A percentile compares a stretch with the other conserved stretches of the same genome.
Conservation (phyloP, 1,139 yeast genomes). For the Yamadazyma diddensiae region DNA sequence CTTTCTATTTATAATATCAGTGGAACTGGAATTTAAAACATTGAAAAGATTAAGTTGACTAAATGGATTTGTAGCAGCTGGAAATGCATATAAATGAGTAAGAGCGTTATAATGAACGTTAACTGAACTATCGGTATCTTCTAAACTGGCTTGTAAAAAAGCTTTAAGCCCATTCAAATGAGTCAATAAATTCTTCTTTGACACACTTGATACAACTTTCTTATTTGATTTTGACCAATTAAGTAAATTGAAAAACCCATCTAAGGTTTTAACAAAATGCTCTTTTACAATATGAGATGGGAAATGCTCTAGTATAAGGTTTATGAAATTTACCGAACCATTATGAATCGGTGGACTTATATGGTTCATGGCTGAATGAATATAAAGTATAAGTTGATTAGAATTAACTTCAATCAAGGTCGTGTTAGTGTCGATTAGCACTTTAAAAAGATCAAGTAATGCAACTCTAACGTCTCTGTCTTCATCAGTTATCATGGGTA, state of each 20-base stretch:
- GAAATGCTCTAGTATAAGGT: slow-evolving; percentile 46
- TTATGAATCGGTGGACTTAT: slow-evolving; percentile 70
- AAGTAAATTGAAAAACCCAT: slow-evolving; percentile 54
- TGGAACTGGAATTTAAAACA: slow-evolving; percentile 26
- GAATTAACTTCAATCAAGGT: slow-evolving; percentile 67
- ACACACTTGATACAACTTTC: slow-evolving; percentile 18
- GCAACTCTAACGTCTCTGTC: slow-evolving; percentile 64
- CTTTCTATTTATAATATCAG: slow-evolving; percentile 64
- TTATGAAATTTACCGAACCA: slow-evolving; percentile 64
- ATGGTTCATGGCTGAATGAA: slow-evolving; percentile 96
- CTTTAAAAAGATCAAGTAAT: slow-evolving; percentile 49
- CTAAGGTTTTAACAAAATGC: slow-evolving; percentile 58
- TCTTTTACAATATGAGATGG: slow-evolving; percentile 52
- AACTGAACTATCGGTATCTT: slow-evolving; percentile 20
- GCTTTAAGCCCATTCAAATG: slow-evolving; percentile 40
- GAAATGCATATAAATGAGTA: slow-evolving; percentile 50
- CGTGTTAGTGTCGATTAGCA: slow-evolving; percentile 49
- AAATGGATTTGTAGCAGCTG: slow-evolving; percentile 49
- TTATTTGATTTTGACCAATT: slow-evolving; percentile 55
- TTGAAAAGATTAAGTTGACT: slow-evolving; percentile 54
- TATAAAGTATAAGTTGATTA: slow-evolving; percentile 62
- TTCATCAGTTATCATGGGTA: slow-evolving; percentile 62
- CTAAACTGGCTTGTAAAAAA: slow-evolving; percentile 9
- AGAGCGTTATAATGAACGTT: slow-evolving; percentile 36
- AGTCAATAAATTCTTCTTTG: slow-evolving; percentile 41